Evolutionary conservation across 768 basidiomycete genomes (phyloP), one percentile per base, ranked within the genome.

Genomic region (Russula virescens): DNA sequence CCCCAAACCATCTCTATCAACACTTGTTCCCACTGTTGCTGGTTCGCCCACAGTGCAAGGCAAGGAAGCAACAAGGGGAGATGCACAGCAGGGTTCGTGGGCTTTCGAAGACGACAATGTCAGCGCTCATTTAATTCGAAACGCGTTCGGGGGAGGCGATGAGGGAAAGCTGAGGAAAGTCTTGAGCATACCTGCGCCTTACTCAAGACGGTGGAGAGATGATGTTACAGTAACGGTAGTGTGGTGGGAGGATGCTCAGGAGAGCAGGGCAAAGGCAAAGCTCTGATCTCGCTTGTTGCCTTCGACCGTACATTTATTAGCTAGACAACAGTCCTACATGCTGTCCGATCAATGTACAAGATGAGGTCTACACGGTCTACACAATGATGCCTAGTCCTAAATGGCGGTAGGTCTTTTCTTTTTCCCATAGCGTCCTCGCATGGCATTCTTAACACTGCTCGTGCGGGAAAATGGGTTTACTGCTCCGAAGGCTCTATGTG

Each of bases 131-230:
- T 76, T 96, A 19, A 91, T 95, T 61, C 80, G 93, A 64, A 96
- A 96, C 70, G 91, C 93, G n/a, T 84, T 94, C 62, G 91, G 91
- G n/a, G 92, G 94, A 34, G 89, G 83, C 2, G 82, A 94, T 69
- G 78, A 81, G 58, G 70, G 61, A 51, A 73, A 74, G 54, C 77
- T 95, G 62, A 80, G 84, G 54, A 79, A 76, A 70, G 64, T 84
- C 59, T 75, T 94, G 69, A 93, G 91, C 72, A 93, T 95, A 49
- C 90, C 92, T n/a, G 78, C 89, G 6, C 90, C 91, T 18, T 74
- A 83, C 66, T 85, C 91, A 28, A 79, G 93, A 68, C 78, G 87
- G 58, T 89, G 84, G 71, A 80, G 93, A 48, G 93, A 95, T 69
- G 93, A 95, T 72, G 80, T 88, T 35, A 92, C 89, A 1, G 91